These are phyloP conservation scores for Epichloe gansuensis DNA, from an alignment of 2,329 filamentous ascomycete species.

Conservation along the genomic window DNA sequence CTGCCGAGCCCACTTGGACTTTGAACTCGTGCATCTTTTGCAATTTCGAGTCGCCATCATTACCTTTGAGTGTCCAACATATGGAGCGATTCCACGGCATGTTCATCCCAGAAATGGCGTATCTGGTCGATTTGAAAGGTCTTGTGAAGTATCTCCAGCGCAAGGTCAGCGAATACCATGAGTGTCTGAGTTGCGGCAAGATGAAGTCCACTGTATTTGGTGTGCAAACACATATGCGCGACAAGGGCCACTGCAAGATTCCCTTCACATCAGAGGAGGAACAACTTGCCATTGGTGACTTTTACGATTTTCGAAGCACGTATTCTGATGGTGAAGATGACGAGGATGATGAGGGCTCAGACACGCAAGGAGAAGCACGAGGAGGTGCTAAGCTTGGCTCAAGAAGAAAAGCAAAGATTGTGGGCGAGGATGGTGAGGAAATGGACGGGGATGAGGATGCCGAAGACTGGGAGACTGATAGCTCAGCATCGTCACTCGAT, in stretches of 20 bases:
- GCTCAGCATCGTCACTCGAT: slow-evolving; percentile 75
- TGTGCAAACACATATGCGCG: slow-evolving; percentile 92
- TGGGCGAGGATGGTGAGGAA: slow-evolving; percentile 36
- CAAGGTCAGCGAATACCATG: slow-evolving; percentile 67
- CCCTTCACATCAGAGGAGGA: slow-evolving; percentile 81
- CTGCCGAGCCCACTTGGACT: slow-evolving; percentile 27
- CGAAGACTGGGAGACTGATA: slow-evolving; percentile 93
- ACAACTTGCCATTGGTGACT: slow-evolving; percentile 88
- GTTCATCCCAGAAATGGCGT: slow-evolving; percentile 86
- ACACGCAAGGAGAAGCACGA: slow-evolving; percentile 25
- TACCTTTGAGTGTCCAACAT: slow-evolving; percentile 68
- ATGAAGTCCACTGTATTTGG: slow-evolving; percentile 65
- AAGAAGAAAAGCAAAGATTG: slow-evolving; percentile 40
- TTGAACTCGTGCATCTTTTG: slow-evolving; percentile 72
- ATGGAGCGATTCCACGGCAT: slow-evolving; percentile 92
- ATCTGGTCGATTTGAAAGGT: slow-evolving; percentile 71
- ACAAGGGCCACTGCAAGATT: slow-evolving; percentile 94
- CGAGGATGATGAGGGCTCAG: slow-evolving; percentile 42
- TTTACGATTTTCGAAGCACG: slow-evolving; percentile 92
- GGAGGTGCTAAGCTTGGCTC: slow-evolving; percentile 60
- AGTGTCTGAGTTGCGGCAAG: slow-evolving; percentile 84
- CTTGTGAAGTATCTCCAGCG: slow-evolving; percentile 66
- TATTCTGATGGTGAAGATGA: slow-evolving; percentile 73
- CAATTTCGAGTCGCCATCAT: slow-evolving; percentile 67
- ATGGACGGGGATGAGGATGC: slow-evolving; percentile 44